Base-by-base conservation (phyloP, 139 green algal species). In the Desmodesmus armatus region DNA sequence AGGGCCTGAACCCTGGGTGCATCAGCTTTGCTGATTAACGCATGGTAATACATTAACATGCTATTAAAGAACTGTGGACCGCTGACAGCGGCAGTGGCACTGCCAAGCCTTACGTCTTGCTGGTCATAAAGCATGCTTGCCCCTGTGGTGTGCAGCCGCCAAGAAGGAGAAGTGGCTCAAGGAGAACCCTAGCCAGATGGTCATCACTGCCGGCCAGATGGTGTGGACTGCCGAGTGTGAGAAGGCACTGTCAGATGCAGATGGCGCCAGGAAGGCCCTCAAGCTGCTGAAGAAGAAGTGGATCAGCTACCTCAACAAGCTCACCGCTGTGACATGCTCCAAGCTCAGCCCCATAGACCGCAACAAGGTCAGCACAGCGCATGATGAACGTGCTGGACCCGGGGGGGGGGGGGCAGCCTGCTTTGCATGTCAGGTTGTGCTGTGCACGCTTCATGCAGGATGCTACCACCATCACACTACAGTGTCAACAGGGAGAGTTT, bases 121-220 rank as follows among this genome's bases (percentile, higher is more conserved):
- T n/a, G 25, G n/a, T 17, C 17, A 2, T 31, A 55, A 19, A n/a
- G n/a, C n/a, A n/a, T 65, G 15, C 33, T 63, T 47, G 19, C 47
- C 33, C 74, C 35, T 49, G 5, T 58, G 40, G 29, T 19, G 3
- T 33, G 35, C 88, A 94, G 91, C 58, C 6, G 83, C 84, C 40
- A 97, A 97, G 92, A 96, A 95, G 89, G 94, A 98, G 83, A 95
- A 95, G 87, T 97, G 94, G 95, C 92, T 98, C 31, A 94, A 94
- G 85, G 94, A 97, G 76, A 94, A 95, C 82, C 94, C 94, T 66
- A 94, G 95, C 31, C 94, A 97, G 91, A 91, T 94, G 87, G 91
- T 98, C 84, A 97, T 98, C 89, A 95, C 92, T 6, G 94, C 94
- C 7, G 94, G 94, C n/a, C 94, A 96, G 88, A 95, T 98, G 27